A percentile compares a stretch with the other conserved stretches of the same genome.
These are phyloP conservation scores for Bassia scoparia DNA, from an alignment of 148 eudicot genomes.

Conservation along the genomic window DNA sequence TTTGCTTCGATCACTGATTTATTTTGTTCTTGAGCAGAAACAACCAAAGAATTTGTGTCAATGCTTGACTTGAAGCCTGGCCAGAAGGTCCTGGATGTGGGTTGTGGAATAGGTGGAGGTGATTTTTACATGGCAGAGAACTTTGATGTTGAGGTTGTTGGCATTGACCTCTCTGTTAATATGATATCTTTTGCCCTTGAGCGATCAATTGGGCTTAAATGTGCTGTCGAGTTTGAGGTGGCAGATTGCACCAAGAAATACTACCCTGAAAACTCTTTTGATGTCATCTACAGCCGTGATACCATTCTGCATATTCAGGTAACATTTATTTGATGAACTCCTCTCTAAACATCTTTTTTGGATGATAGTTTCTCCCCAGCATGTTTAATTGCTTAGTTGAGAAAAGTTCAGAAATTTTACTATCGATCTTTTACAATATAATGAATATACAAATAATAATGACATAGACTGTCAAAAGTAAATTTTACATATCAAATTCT, in stretches of 20 bases:
- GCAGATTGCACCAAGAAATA: conserved; percentile 93
- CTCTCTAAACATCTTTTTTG: background rate
- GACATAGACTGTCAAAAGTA: too few relatives aligned
- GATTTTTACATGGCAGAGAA: conserved; percentile 98
- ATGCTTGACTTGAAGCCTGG: conserved; percentile 86
- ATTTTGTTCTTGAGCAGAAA: conserved; percentile 51
- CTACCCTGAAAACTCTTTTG: conserved; percentile 72
- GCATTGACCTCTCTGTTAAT: conserved; percentile 89
- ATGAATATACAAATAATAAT: too few relatives aligned
- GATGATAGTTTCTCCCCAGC: background rate
- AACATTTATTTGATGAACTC: conserved; percentile 5
- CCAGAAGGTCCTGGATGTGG: conserved; percentile 93
- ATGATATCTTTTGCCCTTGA: conserved; percentile 95
- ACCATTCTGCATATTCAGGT: conserved; percentile 98
- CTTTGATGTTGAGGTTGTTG: conserved; percentile 81
- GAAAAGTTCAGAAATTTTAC: too few relatives aligned
- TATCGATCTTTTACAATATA: too few relatives aligned
- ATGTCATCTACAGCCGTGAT: conserved; percentile 96
- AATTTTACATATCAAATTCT: too few relatives aligned
- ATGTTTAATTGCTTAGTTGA: background rate
- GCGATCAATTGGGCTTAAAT: conserved; percentile 81
- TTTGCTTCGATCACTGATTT: conserved; percentile 11
- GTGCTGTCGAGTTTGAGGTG: conserved; percentile 93
- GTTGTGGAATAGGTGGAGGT: conserved; percentile 98
- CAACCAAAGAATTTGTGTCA: conserved; percentile 85